Percentiles rank a stretch among this genome's conserved stretches.
phyloP scores from a whole-genome alignment of 1,139 yeast genomes.

The Zygosaccharomyces pseudobailii region DNA sequence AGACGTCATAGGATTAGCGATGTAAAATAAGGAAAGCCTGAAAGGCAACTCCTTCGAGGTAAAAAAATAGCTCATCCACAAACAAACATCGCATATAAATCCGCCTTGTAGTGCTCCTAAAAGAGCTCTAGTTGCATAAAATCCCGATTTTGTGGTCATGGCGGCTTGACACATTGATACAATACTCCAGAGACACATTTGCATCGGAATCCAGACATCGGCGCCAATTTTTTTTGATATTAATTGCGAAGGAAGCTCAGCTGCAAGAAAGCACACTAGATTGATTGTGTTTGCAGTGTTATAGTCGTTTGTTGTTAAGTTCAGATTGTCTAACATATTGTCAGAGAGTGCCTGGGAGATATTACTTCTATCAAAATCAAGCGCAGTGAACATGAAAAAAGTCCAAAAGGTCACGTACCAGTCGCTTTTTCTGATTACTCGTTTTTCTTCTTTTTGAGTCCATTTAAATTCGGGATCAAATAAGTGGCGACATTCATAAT shows the following conservation, averaged over 20 bases:
- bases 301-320: constrained; percentile 44
- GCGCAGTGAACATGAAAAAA: constrained; percentile 46
- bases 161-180: constrained; percentile 46
- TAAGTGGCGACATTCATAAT: constrained; percentile 42
- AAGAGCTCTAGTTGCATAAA: constrained; percentile 43
- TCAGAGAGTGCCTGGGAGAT: constrained; percentile 49
- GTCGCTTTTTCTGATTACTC: constrained; percentile 42
- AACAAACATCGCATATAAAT: constrained; percentile 49
- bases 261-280: constrained; percentile 42
- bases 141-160: constrained; percentile 36
- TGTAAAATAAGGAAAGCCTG: constrained; percentile 49
- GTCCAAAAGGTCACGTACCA: constrained; percentile 45
- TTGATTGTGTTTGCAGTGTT: constrained; percentile 47
- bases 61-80: constrained; percentile 55
- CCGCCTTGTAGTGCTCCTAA: constrained; percentile 54
- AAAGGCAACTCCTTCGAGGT: constrained; percentile 47
- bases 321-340: constrained; percentile 42
- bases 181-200: constrained; percentile 48
- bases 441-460: constrained; percentile 42
- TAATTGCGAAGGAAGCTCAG: constrained; percentile 54
- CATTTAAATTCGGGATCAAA: constrained; percentile 46
- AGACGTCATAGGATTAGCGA: constrained; percentile 41
- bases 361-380: constrained; percentile 51
- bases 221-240: constrained; percentile 50
- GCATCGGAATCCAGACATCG: constrained; percentile 51